A percentile compares a stretch with the other conserved stretches of the same genome.
Evolutionary conservation across 768 basidiomycete species (phyloP).

Genomic region (Boletellus emodensis): DNA sequence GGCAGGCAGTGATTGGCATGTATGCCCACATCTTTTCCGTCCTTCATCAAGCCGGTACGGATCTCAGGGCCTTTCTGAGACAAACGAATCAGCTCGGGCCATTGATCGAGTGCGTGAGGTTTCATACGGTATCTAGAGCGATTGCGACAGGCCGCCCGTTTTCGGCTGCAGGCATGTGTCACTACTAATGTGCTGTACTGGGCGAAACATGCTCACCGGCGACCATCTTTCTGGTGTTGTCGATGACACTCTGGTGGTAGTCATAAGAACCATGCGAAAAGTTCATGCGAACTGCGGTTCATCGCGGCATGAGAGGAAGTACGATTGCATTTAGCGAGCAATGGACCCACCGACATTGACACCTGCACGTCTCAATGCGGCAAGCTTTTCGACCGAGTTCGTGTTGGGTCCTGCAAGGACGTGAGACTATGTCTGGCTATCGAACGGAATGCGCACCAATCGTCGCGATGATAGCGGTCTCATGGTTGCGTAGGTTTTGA

Average conservation of each 20-base stretch:
- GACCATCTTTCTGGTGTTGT: constrained; percentile 89
- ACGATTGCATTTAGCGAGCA: background rate
- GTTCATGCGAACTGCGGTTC: constrained; percentile 91
- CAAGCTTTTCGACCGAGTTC: constrained; percentile 86
- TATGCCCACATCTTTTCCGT: constrained; percentile 75
- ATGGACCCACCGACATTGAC: constrained; percentile 88
- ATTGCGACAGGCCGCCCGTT: constrained; percentile 93
- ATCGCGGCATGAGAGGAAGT: constrained; percentile 8
- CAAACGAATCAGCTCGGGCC: constrained; percentile 7
- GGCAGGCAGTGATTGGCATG: constrained; percentile 1
- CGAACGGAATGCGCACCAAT: constrained; percentile 61
- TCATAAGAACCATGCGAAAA: constrained; percentile 99
- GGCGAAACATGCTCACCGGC: constrained; percentile 46
- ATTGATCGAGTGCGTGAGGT: background rate
- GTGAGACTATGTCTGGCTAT: constrained; percentile 3
- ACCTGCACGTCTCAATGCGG: constrained; percentile 81
- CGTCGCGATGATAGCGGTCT: constrained; percentile 98
- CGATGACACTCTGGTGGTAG: constrained; percentile 98
- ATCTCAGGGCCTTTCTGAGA: constrained; percentile 97
- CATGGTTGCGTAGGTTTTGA: constrained; percentile 9
- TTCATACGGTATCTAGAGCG: constrained; percentile 89
- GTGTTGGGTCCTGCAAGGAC: constrained; percentile 77
- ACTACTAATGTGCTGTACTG: background rate
- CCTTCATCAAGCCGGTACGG: constrained; percentile 89
- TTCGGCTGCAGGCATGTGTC: constrained; percentile 35